These are phyloP conservation scores for Alternaria metachromatica DNA, from an alignment of 2,329 filamentous ascomycete genomes.

Conservation along the genomic window DNA sequence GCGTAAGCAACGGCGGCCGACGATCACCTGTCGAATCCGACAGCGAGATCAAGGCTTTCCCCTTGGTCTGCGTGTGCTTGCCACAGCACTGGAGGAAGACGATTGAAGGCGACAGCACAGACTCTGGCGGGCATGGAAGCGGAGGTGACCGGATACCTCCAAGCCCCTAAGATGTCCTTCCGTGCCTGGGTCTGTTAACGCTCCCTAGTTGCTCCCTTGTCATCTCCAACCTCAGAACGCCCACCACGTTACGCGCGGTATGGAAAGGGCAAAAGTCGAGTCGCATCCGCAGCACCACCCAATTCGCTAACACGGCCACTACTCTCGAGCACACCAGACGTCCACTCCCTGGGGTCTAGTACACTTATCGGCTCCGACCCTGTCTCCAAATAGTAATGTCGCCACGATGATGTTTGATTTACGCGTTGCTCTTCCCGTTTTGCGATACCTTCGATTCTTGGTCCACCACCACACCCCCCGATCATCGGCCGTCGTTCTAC, in stretches of 20 bases:
- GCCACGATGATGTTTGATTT: slow-evolving; percentile 41
- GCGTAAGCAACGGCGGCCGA: slow-evolving; percentile 79
- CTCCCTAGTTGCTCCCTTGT: slow-evolving; percentile 31
- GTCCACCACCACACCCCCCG: slow-evolving; percentile 14
- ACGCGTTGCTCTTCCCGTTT: slow-evolving; percentile 29
- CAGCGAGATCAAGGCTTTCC: slow-evolving; percentile 97
- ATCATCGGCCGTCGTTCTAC: slow-evolving; percentile 19
- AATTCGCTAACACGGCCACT: slow-evolving; percentile 22
- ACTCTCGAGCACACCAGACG: slow-evolving; percentile 22
- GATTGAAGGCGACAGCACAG: slow-evolving; percentile 77
- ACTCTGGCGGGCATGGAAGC: slow-evolving; percentile 34
- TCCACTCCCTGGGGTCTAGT: slow-evolving; percentile 38
- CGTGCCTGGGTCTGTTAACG: slow-evolving; percentile 31
- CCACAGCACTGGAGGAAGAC: slow-evolving; percentile 97
- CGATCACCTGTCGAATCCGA: slow-evolving; percentile 45
- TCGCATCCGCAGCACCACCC: slow-evolving; percentile 10
- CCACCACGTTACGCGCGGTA: slow-evolving; percentile 10
- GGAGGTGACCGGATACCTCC: slow-evolving; percentile 45
- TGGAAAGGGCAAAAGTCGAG: slow-evolving; percentile 5
- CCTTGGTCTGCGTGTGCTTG: slow-evolving; percentile 92
- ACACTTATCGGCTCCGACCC: slow-evolving; percentile 39
- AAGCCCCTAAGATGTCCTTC: slow-evolving; percentile 31
- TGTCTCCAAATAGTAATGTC: slow-evolving; percentile 36
- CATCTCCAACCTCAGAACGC: slow-evolving; percentile 21
- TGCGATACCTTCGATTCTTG: slow-evolving; percentile 28